These are phyloP conservation scores for Gomphus bonarii DNA, from an alignment of 1,284 basidiomycete species.

Conservation along the genomic window DNA sequence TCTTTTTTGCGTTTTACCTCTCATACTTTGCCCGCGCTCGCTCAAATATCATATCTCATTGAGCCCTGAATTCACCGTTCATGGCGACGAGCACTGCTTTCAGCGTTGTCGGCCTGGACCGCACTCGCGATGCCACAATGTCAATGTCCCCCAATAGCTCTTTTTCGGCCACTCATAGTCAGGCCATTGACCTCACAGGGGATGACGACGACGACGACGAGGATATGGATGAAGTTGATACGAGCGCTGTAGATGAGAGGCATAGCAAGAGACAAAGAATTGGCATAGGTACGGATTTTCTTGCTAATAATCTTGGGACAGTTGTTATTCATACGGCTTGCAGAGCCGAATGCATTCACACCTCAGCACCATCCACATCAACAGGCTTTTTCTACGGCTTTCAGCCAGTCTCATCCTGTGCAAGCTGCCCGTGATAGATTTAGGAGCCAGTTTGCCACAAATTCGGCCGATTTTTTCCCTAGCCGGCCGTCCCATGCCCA, in stretches of 20 bases:
- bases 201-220: conserved; percentile 13
- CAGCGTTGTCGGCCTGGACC: not conserved
- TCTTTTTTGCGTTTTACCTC: not conserved
- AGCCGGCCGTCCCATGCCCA: conserved; percentile 12
- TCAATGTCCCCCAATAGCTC: not conserved
- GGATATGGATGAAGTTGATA: conserved; percentile 11
- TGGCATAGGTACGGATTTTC: not conserved
- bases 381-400: not conserved
- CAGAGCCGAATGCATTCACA: conserved; percentile 3
- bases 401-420: conserved; percentile 9
- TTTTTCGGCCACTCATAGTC: not conserved
- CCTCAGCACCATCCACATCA: not conserved
- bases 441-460: conserved; percentile 12
- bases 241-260: conserved; percentile 9
- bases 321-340: not conserved
- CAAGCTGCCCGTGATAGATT: conserved; percentile 6
- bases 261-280: conserved; percentile 5
- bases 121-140: not conserved
- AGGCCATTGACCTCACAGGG: conserved; percentile 13
- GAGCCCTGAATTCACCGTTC: not conserved
- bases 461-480: conserved; percentile 24
- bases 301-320: not conserved
- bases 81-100: conserved; percentile 4
- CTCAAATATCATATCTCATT: not conserved
- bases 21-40: not conserved